Percentiles rank a stretch among this genome's conserved stretches.
Conservation (phyloP, 768 basidiomycete genomes). For the Agrocybe praecox region DNA sequence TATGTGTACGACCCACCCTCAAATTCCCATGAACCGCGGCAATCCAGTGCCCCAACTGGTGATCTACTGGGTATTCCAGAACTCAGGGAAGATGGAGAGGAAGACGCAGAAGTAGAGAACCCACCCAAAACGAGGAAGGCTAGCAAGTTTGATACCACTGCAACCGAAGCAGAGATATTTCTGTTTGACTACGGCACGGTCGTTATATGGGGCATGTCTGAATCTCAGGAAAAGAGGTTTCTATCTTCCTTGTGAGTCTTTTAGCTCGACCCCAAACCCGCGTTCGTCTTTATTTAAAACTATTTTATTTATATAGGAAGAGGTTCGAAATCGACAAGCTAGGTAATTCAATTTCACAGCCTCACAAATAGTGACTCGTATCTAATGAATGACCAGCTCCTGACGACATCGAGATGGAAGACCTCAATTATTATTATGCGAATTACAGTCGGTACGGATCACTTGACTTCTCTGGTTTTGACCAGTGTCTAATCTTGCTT, state of each 20-base stretch:
- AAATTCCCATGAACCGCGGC: slow-evolving; percentile 29
- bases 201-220: slow-evolving; percentile 98
- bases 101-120: slow-evolving; percentile 29
- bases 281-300: slow-evolving; percentile 12
- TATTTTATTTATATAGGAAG: slow-evolving; percentile 55
- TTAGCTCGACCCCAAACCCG: not conserved
- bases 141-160: slow-evolving; percentile 67
- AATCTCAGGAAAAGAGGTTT: slow-evolving; percentile 88
- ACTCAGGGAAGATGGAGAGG: slow-evolving; percentile 43
- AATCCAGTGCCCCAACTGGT: slow-evolving; percentile 47
- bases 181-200: slow-evolving; percentile 94
- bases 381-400: slow-evolving; percentile 48
- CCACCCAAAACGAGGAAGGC: slow-evolving; percentile 49
- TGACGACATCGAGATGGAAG: slow-evolving; percentile 95
- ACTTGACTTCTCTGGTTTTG: not conserved
- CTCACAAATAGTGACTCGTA: not conserved
- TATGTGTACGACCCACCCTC: slow-evolving; percentile 72
- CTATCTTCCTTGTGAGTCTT: slow-evolving; percentile 81
- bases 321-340: slow-evolving; percentile 93
- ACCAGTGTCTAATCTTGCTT: not conserved
- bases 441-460: slow-evolving; percentile 85
- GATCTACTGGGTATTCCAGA: slow-evolving; percentile 84
- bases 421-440: slow-evolving; percentile 95
- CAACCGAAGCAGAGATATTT: slow-evolving; percentile 85
- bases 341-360: slow-evolving; percentile 39